These are phyloP conservation scores for Corinectria fuckeliana DNA, from an alignment of 2,329 filamentous ascomycete species.

Conservation along the genomic window DNA sequence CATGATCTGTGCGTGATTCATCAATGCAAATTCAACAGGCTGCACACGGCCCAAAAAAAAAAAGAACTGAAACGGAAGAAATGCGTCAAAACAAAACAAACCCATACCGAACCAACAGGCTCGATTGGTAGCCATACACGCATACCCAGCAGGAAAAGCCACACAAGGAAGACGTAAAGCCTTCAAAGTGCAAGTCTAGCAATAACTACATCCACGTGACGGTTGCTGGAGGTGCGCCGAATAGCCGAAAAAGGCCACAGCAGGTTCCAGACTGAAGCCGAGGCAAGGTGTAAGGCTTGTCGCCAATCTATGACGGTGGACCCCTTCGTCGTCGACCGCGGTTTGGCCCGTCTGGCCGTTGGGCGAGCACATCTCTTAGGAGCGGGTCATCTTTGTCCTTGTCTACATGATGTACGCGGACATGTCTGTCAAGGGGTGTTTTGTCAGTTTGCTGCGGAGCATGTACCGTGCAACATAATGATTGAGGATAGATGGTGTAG, in stretches of 20 bases:
- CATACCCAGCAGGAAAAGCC: neutral
- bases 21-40: slow-evolving; percentile 8
- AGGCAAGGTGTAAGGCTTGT: neutral
- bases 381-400: slow-evolving; percentile 86
- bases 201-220: neutral
- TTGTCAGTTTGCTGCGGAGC: slow-evolving; percentile 15
- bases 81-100: neutral
- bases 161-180: neutral
- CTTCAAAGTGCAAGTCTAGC: neutral
- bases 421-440: slow-evolving; percentile 67
- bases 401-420: slow-evolving; percentile 88
- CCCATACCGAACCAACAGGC: neutral
- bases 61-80: too few species aligned
- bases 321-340: slow-evolving; percentile 78
- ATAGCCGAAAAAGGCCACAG: neutral
- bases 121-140: neutral
- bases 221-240: neutral
- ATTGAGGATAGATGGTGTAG: slow-evolving; percentile 14
- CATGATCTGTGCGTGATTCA: slow-evolving; percentile 23
- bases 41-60: neutral
- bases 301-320: slow-evolving; percentile 40
- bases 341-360: slow-evolving; percentile 82
- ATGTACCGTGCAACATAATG: neutral
- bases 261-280: neutral
- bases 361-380: slow-evolving; percentile 82